A percentile compares a stretch with the other conserved stretches of the same genome.
These are phyloP conservation scores for Claviceps fusiformis DNA, from an alignment of 2,329 filamentous ascomycete species.

Conservation along the genomic window DNA sequence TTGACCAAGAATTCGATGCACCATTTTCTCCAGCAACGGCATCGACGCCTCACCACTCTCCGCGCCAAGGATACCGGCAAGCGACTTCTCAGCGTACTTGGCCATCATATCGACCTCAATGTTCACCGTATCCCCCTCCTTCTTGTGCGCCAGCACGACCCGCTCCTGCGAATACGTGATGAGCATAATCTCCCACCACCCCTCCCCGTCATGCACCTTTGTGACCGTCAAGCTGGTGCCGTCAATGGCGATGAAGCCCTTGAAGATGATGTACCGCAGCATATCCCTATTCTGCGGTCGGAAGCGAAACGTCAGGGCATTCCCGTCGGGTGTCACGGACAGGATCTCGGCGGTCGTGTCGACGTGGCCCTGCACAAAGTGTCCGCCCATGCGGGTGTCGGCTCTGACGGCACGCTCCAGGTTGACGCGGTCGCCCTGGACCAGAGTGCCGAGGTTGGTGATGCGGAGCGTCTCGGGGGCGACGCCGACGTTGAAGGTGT, in stretches of 20 bases:
- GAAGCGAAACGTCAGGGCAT: slow-evolving; percentile 79
- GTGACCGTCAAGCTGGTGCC: slow-evolving; percentile 92
- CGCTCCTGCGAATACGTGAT: slow-evolving; percentile 94
- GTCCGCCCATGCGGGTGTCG: slow-evolving; percentile 89
- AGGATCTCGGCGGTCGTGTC: slow-evolving; percentile 74
- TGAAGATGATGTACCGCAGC: slow-evolving; percentile 83
- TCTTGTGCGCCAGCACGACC: slow-evolving; percentile 70
- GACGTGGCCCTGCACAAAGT: slow-evolving; percentile 96
- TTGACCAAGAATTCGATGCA: slow-evolving; percentile 61
- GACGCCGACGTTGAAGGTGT: slow-evolving; percentile 77
- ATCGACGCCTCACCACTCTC: slow-evolving; percentile 36
- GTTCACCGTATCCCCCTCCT: slow-evolving; percentile 69
- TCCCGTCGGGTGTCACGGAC: slow-evolving; percentile 65
- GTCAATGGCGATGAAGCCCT: slow-evolving; percentile 89
- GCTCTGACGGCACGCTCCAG: slow-evolving; percentile 87
- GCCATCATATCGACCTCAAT: slow-evolving; percentile 83
- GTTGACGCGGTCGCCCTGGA: slow-evolving; percentile 59
- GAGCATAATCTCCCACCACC: slow-evolving; percentile 94
- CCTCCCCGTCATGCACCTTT: slow-evolving; percentile 61
- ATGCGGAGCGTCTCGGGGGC: slow-evolving; percentile 91
- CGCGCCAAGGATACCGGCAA: slow-evolving; percentile 54
- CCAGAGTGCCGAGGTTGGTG: slow-evolving; percentile 77
- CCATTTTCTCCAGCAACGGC: slow-evolving; percentile 55
- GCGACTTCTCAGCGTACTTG: slow-evolving; percentile 83
- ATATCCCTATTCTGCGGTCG: slow-evolving; percentile 54